Evolutionary conservation across 2,329 filamentous ascomycete species (phyloP).

Genomic region (Paecilomyces sp.): DNA sequence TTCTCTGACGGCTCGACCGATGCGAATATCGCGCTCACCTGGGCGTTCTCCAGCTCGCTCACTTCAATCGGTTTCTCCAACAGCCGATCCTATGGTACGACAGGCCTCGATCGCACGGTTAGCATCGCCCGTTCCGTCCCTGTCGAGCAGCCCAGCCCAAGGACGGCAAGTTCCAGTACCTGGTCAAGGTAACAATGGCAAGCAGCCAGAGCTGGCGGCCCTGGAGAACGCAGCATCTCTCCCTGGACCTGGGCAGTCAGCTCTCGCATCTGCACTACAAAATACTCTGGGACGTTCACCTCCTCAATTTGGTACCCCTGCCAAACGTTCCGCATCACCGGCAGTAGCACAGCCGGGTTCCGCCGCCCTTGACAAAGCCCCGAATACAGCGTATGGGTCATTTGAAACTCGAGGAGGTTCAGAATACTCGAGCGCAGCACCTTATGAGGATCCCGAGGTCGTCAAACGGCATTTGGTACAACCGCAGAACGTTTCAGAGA

Average conservation of each 20-base stretch:
- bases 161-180: constrained; percentile 38
- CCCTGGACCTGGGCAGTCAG: constrained; percentile 75
- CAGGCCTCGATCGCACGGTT: constrained; percentile 49
- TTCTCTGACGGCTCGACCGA: constrained; percentile 18
- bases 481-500: constrained; percentile 43
- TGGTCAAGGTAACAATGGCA: constrained; percentile 34
- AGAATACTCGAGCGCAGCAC: constrained; percentile 45
- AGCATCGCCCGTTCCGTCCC: constrained; percentile 49
- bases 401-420: constrained; percentile 57
- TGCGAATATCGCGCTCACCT: constrained; percentile 17
- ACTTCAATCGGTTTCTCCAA: constrained; percentile 25
- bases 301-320: constrained; percentile 37
- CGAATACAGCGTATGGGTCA: constrained; percentile 74
- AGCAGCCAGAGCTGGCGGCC: constrained; percentile 58
- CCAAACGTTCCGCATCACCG: constrained; percentile 53
- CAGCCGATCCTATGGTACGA: constrained; percentile 37
- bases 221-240: constrained; percentile 52
- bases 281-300: constrained; percentile 56
- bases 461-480: constrained; percentile 82
- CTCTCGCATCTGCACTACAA: constrained; percentile 79
- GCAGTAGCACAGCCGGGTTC: constrained; percentile 36
- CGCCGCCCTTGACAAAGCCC: constrained; percentile 41
- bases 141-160: constrained; percentile 19
- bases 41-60: constrained; percentile 19
- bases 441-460: constrained; percentile 84